Evolutionary conservation across 257 asterid genomes (phyloP), one percentile per base, ranked within the genome.

Genomic region (Sherardia arvensis): DNA sequence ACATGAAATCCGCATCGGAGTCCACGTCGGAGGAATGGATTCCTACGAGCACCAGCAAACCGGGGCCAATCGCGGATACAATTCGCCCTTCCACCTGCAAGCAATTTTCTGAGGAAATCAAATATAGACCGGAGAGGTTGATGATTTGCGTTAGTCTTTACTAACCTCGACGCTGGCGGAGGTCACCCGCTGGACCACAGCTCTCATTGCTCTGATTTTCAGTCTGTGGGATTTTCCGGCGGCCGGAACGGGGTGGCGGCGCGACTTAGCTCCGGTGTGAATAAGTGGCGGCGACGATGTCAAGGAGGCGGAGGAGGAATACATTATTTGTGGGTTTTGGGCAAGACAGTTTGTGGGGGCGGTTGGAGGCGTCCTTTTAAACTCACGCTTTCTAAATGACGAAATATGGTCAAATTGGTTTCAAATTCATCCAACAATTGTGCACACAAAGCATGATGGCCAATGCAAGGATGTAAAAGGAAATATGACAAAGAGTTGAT

Each of bases 101-200:
- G 51, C 5, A 43, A 43, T n/a, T 7, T 43, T 15, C 17, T 14
- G 38, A 21, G 26, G 47, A 45, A 33, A n/a, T 20, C 7, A 15
- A 43, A 15, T 55, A 22, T 53, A 5, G 56, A 9, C 8, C 17
- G 23, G 14, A n/a, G 18, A 25, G n/a, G 33, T 23, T 25, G 7
- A 15, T 9, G 30, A 8, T 33, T 59, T 21, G 53, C n/a, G 18
- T 33, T 26, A 26, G 21, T 29, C 9, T 18, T 27, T 15, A 65
- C 76, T 65, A 15, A 85, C 97, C 94, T 90, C 95, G 12, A 90
- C 95, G 69, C 86, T 85, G 65, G 97, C 97, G 64, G 95, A 90
- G 65, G 79, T 78, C 26, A 90, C 95, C 14, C 97, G 89, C 86
- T 89, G 97, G 69, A 89, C 85, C 29, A 87, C 82, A 47, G 91